These are phyloP conservation scores for Blastocladiella britannica DNA, from an alignment of 192 early-diverging fungal species.

Conservation along the genomic window DNA sequence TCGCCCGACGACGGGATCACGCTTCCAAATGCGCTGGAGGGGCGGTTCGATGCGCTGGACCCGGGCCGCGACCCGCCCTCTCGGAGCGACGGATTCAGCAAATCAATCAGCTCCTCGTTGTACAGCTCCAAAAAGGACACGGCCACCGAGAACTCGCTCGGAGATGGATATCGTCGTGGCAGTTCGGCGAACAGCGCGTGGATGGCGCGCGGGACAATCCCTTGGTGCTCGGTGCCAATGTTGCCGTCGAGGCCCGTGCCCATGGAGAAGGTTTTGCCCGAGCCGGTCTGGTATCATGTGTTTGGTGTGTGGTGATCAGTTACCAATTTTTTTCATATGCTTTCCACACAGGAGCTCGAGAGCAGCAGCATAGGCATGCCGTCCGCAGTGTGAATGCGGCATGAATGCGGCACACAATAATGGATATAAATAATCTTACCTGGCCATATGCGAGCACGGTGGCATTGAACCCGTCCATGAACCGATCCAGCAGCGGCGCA, in stretches of 20 bases:
- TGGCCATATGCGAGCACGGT: slow-evolving; percentile 32
- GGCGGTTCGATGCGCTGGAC: slow-evolving; percentile 57
- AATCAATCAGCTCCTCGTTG: slow-evolving; percentile 89
- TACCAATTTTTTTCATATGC: no score
- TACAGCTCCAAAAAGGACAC: slow-evolving; percentile 92
- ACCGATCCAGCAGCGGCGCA: slow-evolving; percentile 35
- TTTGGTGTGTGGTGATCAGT: not conserved
- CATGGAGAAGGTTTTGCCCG: slow-evolving; percentile 8
- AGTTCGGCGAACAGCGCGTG: slow-evolving; percentile 26
- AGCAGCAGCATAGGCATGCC: no score
- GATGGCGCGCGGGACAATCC: slow-evolving; percentile 60
- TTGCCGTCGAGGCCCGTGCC: slow-evolving; percentile 9
- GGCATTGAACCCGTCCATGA: slow-evolving; percentile 50
- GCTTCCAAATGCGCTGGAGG: slow-evolving; percentile 58
- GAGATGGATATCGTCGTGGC: not conserved
- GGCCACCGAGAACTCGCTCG: slow-evolving; percentile 19
- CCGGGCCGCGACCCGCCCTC: slow-evolving; percentile 29
- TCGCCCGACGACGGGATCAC: slow-evolving; percentile 69
- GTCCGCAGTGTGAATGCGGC: no score
- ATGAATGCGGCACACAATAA: no score
- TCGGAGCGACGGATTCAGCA: slow-evolving; percentile 46
- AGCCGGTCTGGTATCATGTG: slow-evolving; percentile 3
- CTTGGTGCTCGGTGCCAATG: slow-evolving; percentile 12
- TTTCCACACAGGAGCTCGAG: no score
- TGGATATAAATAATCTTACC: slow-evolving; percentile 6